phyloP scores from a whole-genome alignment of 768 basidiomycete genomes.

The Boletus pseudo-olivaceus region DNA sequence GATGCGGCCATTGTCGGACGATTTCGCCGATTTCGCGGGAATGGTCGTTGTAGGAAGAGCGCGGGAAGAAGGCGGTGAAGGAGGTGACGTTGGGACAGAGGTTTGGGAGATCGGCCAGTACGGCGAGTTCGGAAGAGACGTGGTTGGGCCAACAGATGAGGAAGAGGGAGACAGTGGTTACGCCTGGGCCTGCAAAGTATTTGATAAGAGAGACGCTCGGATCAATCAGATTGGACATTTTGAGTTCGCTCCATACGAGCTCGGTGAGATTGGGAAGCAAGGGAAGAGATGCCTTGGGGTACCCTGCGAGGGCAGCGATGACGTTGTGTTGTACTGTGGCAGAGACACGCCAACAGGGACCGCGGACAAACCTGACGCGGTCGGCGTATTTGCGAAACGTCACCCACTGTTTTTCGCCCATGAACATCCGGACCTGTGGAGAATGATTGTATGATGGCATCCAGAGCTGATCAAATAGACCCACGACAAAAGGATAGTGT shows the following conservation, averaged over 20 bases:
- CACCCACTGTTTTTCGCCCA: conserved; percentile 27
- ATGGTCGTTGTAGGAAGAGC: conserved; percentile 26
- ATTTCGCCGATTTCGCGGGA: conserved; percentile 25
- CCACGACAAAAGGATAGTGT: conserved; percentile 18
- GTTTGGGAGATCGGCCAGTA: conserved; percentile 18
- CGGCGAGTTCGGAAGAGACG: conserved; percentile 16
- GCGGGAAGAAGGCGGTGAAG: conserved; percentile 26
- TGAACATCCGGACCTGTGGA: conserved; percentile 20
- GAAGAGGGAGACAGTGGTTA: conserved; percentile 19
- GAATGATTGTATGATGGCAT: not conserved
- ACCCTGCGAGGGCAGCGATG: conserved; percentile 13
- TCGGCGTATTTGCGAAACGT: conserved; percentile 24
- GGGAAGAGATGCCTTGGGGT: conserved; percentile 12
- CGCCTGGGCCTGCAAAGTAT: conserved; percentile 21
- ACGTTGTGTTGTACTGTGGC: conserved; percentile 15
- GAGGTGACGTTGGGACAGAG: conserved; percentile 26
- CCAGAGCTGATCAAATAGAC: not conserved
- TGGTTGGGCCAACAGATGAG: conserved; percentile 26
- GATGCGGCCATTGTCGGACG: conserved; percentile 18
- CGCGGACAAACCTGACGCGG: conserved; percentile 22
- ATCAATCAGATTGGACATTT: conserved; percentile 21
- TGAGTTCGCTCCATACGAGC: conserved; percentile 25
- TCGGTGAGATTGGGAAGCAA: conserved; percentile 26
- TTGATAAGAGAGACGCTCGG: conserved; percentile 24
- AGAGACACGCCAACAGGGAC: conserved; percentile 21